Conservation (phyloP, 1,139 yeast genomes). For the Magnusiomyces fungicola region DNA sequence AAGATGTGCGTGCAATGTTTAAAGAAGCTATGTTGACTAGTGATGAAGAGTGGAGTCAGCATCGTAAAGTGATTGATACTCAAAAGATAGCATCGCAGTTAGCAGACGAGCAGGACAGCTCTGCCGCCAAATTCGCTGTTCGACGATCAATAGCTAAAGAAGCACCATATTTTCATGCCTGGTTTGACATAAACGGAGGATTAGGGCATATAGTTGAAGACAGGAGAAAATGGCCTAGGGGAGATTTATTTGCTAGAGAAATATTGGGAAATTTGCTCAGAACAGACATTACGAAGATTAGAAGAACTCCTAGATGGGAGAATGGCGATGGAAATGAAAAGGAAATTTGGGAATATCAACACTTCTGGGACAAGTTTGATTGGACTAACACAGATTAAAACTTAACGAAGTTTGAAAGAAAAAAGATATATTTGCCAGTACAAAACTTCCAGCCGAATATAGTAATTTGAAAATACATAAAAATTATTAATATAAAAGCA, state of each 20-base stretch:
- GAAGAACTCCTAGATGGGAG: constrained; percentile 31
- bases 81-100: constrained; percentile 28
- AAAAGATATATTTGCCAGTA: no score
- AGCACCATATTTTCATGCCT: constrained; percentile 45
- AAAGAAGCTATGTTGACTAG: constrained; percentile 36
- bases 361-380: constrained; percentile 28
- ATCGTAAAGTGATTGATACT: constrained; percentile 34
- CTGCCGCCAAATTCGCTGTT: constrained; percentile 28
- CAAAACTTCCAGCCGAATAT: no score
- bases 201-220: constrained; percentile 46
- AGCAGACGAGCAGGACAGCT: constrained; percentile 23
- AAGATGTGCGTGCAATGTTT: constrained; percentile 34
- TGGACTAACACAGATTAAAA: no score
- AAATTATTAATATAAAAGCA: no score
- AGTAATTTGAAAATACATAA: no score
- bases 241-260: constrained; percentile 34
- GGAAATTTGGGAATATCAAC: constrained; percentile 5
- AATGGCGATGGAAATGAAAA: constrained; percentile 19
- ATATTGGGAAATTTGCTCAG: constrained; percentile 41
- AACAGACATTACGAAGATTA: constrained; percentile 31
- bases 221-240: constrained; percentile 5
- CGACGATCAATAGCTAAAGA: constrained; percentile 39
- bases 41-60: constrained; percentile 39
- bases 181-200: constrained; percentile 43
- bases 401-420: no score